Percentiles rank a stretch among this genome's conserved stretches.
phyloP scores from a whole-genome alignment of 2,329 filamentous ascomycete species.

The Trichoderma gracile region DNA sequence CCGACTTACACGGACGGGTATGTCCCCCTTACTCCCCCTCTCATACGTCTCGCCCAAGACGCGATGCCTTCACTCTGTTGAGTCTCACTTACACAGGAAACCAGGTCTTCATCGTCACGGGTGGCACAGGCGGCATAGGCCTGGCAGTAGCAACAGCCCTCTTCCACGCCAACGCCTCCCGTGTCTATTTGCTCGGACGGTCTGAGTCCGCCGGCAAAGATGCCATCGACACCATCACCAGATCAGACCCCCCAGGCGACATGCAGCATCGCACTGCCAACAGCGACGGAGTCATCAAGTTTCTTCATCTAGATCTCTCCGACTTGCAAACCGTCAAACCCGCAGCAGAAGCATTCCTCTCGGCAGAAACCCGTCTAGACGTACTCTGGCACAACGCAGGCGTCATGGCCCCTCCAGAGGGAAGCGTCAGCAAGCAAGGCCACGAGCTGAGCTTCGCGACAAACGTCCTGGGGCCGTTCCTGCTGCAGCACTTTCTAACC shows the following conservation, averaged over 20 bases:
- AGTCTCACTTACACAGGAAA: background rate
- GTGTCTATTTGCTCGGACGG: conserved; percentile 53
- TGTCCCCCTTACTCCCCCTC: background rate
- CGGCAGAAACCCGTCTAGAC: conserved; percentile 6
- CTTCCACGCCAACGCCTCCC: conserved; percentile 51
- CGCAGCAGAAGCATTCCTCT: conserved; percentile 32
- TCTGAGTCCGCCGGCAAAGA: conserved; percentile 42
- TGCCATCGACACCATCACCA: conserved; percentile 46
- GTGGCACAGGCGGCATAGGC: conserved; percentile 45
- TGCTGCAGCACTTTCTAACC: conserved; percentile 1
- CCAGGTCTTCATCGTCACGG: conserved; percentile 51
- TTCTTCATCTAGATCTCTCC: conserved; percentile 44
- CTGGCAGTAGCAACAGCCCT: conserved; percentile 53
- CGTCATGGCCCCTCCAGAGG: background rate
- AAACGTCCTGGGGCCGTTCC: background rate
- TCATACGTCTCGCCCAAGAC: background rate
- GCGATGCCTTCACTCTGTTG: too few relatives aligned
- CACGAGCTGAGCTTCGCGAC: conserved; percentile 8
- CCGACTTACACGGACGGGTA: conserved; percentile 42
- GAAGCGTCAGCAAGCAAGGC: conserved; percentile 6
- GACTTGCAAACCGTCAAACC: conserved; percentile 38
- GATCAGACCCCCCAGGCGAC: conserved; percentile 43
- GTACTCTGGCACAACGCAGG: conserved; percentile 2
- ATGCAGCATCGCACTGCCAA: conserved; percentile 45
- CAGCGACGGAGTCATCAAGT: conserved; percentile 43